Conservation (phyloP, 2,329 filamentous ascomycete species). For the Blastomyces gilchristii region DNA sequence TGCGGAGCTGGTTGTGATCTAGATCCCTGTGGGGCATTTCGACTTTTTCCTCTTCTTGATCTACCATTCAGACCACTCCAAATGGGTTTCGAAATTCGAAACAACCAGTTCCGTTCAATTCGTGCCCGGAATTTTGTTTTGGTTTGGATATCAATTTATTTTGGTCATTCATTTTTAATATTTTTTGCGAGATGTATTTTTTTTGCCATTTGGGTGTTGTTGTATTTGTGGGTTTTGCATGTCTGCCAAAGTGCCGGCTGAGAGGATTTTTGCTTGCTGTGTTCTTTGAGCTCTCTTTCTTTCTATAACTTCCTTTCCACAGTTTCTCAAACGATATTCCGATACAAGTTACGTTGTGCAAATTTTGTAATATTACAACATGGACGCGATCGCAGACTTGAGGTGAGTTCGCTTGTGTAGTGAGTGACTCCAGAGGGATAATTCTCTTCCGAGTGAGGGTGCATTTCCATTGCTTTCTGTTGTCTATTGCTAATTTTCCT, state of each 20-base stretch:
- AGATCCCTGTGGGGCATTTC: background rate
- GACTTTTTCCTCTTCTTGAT: background rate
- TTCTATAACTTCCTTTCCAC: background rate
- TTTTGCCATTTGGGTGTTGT: background rate
- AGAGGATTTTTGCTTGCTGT: background rate
- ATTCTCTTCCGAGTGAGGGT: background rate
- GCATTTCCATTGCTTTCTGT: background rate
- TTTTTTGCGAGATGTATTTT: background rate
- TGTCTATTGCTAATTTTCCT: background rate
- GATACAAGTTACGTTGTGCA: background rate
- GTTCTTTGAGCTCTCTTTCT: background rate
- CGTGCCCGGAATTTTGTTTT: background rate
- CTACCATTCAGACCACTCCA: background rate
- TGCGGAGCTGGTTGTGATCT: background rate
- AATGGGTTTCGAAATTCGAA: background rate
- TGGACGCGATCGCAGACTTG: background rate
- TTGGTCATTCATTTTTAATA: background rate
- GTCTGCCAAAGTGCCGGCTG: background rate
- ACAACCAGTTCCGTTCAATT: background rate
- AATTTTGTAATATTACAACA: background rate
- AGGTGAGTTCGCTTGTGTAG: background rate
- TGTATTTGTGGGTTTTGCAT: background rate
- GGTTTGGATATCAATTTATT: background rate
- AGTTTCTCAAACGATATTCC: background rate
- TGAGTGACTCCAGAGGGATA: background rate